These are phyloP conservation scores for Coemansia sp. DNA, from an alignment of 192 early-diverging fungal species.

Conservation along the genomic window DNA sequence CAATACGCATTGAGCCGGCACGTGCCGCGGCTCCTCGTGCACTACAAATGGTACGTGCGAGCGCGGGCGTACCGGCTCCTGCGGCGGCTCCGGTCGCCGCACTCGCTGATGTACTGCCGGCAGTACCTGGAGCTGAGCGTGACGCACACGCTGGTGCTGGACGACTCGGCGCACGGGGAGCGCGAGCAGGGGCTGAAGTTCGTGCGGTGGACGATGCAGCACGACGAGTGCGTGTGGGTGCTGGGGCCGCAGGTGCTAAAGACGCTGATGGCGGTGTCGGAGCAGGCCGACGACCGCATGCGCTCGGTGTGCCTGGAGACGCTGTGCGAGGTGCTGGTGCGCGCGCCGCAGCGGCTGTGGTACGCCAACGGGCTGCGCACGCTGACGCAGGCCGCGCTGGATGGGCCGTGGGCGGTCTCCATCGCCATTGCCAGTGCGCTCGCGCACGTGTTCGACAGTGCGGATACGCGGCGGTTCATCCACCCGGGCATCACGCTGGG, in stretches of 20 bases:
- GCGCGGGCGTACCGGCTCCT: conserved; percentile 49
- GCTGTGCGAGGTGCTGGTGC: conserved; percentile 49
- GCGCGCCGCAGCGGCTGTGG: conserved; percentile 35
- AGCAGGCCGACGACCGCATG: conserved; percentile 53
- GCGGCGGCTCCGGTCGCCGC: conserved; percentile 28
- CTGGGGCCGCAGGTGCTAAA: conserved; percentile 36
- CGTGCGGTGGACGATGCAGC: conserved; percentile 47
- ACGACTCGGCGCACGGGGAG: conserved; percentile 46
- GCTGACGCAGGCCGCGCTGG: conserved; percentile 43
- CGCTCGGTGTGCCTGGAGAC: conserved; percentile 52
- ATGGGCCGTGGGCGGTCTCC: conserved; percentile 53
- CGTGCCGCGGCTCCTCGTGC: conserved; percentile 41
- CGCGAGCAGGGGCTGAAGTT: conserved; percentile 56
- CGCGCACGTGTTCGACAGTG: conserved; percentile 36
- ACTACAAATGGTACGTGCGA: conserved; percentile 47
- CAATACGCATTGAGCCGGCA: conserved; percentile 19
- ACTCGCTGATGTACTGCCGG: conserved; percentile 27
- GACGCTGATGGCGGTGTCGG: conserved; percentile 47
- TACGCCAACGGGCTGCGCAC: conserved; percentile 45
- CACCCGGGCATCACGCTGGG: conserved; percentile 43
- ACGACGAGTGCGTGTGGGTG: conserved; percentile 31
- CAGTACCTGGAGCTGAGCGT: conserved; percentile 49
- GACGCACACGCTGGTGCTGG: conserved; percentile 35
- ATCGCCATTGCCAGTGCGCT: conserved; percentile 41
- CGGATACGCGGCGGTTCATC: conserved; percentile 34